A percentile compares a stretch with the other conserved stretches of the same genome.
phyloP scores from a whole-genome alignment of 768 basidiomycete genomes.

The Lyophyllum decastes region DNA sequence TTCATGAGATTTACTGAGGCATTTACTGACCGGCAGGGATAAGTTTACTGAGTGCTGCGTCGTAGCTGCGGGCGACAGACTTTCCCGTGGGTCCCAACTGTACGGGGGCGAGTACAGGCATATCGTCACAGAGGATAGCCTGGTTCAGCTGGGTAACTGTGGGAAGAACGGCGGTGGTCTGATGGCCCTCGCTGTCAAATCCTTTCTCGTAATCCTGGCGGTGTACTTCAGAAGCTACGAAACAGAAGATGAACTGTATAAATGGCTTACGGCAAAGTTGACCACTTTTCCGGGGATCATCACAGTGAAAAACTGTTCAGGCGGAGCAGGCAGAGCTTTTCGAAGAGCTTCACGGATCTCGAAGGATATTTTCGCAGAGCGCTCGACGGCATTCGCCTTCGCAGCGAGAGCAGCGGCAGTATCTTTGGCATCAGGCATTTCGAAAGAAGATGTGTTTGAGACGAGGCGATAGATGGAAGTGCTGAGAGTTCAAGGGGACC shows the following conservation, averaged over 20 bases:
- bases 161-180: neutral
- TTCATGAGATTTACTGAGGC: neutral
- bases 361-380: neutral
- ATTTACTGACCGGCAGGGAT: slow-evolving; percentile 1
- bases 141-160: neutral
- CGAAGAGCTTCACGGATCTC: neutral
- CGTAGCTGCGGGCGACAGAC: slow-evolving; percentile 8
- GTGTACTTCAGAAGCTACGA: neutral
- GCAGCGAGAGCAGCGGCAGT: too few species aligned
- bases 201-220: neutral
- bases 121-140: neutral
- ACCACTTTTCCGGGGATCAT: neutral
- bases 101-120: neutral
- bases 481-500: too few species aligned
- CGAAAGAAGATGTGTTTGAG: too few species aligned
- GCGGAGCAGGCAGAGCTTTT: neutral
- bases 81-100: neutral
- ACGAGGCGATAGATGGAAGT: too few species aligned
- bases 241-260: neutral
- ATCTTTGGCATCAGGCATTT: too few species aligned
- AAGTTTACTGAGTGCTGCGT: slow-evolving; percentile 4
- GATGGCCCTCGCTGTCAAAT: neutral
- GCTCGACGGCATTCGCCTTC: neutral
- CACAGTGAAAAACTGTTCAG: neutral
- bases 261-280: neutral